phyloP scores from a whole-genome alignment of 2,329 filamentous ascomycete species.

The Salinomyces thailandicus region DNA sequence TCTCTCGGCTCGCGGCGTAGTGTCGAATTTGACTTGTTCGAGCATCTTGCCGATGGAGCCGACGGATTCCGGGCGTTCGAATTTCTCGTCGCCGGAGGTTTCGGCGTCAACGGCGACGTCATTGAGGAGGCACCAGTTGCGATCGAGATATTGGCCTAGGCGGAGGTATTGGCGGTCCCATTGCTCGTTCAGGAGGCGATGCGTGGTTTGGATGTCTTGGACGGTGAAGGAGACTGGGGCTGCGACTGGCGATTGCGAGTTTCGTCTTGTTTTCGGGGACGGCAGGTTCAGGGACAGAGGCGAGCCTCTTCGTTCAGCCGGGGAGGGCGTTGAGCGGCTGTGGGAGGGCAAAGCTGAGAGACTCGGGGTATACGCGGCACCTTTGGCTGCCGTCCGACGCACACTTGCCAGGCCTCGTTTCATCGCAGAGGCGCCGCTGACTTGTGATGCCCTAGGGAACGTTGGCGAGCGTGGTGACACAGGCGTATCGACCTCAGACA shows the following conservation, averaged over 20 bases:
- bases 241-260: conserved; percentile 13
- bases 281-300: conserved; percentile 19
- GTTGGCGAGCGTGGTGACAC: conserved; percentile 12
- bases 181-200: conserved; percentile 38
- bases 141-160: conserved; percentile 36
- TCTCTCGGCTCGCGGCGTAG: conserved; percentile 34
- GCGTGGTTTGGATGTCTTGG: conserved; percentile 41
- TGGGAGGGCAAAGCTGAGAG: conserved; percentile 20
- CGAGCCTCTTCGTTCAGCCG: conserved; percentile 3
- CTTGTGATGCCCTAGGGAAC: conserved; percentile 9
- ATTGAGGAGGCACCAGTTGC: conserved; percentile 37
- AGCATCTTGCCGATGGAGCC: conserved; percentile 31
- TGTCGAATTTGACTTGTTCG: conserved; percentile 36
- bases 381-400: conserved; percentile 21
- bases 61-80: conserved; percentile 33
- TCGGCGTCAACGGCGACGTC: conserved; percentile 34
- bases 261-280: conserved; percentile 13
- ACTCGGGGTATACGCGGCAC: conserved; percentile 20
- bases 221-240: conserved; percentile 28
- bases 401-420: conserved; percentile 24
- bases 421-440: conserved; percentile 15
- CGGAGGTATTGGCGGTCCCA: conserved; percentile 41
- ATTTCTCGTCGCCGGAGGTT: conserved; percentile 37
- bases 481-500: conserved; percentile 19
- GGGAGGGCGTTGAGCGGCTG: conserved; percentile 7